Evolutionary conservation across 495 filamentous ascomycete genomes (phyloP), one percentile per base, ranked within the genome.

Genomic region (Aspergillus saccharolyticus): DNA sequence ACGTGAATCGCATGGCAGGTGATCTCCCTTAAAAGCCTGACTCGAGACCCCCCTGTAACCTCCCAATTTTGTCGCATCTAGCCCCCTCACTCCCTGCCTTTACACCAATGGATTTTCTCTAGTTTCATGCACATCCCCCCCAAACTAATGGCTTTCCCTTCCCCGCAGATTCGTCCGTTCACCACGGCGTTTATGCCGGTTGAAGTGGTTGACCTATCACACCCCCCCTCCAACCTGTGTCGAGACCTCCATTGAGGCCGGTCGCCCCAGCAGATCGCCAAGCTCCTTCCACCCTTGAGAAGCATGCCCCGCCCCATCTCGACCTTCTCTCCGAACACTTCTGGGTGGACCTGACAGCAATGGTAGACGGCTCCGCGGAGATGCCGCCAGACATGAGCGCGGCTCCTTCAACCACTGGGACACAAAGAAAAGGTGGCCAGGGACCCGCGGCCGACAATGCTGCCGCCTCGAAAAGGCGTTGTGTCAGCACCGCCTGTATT

Each of bases 401-500:
- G 44, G 59, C 64, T 30, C 44, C 54, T 52, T 48, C 44, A 55
- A 42, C 52, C 52, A 56, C 63, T 22, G 55, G 44, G 7, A 21
- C 51, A 59, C 61, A 59, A 56, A 45, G 58, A 43, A 63, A 60
- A 16, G 1, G 54, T 19, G 57, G 57, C 42, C 63, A 70, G 44
- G 59, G 47, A 15, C 70, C 70, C 58, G 70, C 62, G 57, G 53
- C 69, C 47, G 76, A 77, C 47, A 65, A 57, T 53, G 67, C 63
- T 30, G 55, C 70, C 18, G 49, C 72, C 19, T 71, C 78, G 22
- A 97, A 97, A 71, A 80, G 93, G 60, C 80, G 91, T 67, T 97
- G 93, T 67, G 90, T 96, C 42, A 93, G 89, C 74, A 96, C 90
- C 24, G 92, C 92, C 3, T 96, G 93, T 69, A 88, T 96, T 71